These are phyloP conservation scores for Coprinopsis sp. DNA, from an alignment of 768 basidiomycete species.

Conservation along the genomic window DNA sequence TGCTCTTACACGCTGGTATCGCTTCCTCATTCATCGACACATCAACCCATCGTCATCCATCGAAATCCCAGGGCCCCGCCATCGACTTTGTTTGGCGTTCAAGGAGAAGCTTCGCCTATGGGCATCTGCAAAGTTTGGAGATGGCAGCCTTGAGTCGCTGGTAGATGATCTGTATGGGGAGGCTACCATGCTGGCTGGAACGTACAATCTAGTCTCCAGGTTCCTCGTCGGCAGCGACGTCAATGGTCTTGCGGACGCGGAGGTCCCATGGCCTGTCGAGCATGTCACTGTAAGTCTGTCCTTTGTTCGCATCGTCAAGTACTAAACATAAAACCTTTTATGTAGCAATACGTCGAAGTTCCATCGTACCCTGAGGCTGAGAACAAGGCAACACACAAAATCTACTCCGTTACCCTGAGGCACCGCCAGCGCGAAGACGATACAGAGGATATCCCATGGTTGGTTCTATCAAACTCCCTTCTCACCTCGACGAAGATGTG, in stretches of 20 bases:
- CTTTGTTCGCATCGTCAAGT: not conserved
- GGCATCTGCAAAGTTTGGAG: slow-evolving; percentile 16
- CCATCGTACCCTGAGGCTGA: slow-evolving; percentile 23
- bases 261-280: slow-evolving; percentile 47
- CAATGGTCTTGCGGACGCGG: slow-evolving; percentile 42
- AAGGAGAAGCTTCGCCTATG: slow-evolving; percentile 30
- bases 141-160: slow-evolving; percentile 21
- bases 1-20: slow-evolving; percentile 46
- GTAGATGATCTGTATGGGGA: slow-evolving; percentile 50
- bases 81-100: slow-evolving; percentile 38
- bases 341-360: slow-evolving; percentile 36
- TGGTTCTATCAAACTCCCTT: slow-evolving; percentile 48
- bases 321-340: not conserved
- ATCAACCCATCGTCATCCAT: no score
- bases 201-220: slow-evolving; percentile 70
- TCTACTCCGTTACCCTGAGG: slow-evolving; percentile 41
- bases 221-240: slow-evolving; percentile 59
- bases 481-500: slow-evolving; percentile 46
- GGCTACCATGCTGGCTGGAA: slow-evolving; percentile 45
- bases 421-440: slow-evolving; percentile 23
- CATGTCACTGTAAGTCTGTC: slow-evolving; percentile 35
- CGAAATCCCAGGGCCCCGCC: no score
- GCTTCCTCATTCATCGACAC: slow-evolving; percentile 38
- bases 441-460: slow-evolving; percentile 49
- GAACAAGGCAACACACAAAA: slow-evolving; percentile 23